phyloP scores from a whole-genome alignment of 306 rosid species.

The Ormosia emarginata region DNA sequence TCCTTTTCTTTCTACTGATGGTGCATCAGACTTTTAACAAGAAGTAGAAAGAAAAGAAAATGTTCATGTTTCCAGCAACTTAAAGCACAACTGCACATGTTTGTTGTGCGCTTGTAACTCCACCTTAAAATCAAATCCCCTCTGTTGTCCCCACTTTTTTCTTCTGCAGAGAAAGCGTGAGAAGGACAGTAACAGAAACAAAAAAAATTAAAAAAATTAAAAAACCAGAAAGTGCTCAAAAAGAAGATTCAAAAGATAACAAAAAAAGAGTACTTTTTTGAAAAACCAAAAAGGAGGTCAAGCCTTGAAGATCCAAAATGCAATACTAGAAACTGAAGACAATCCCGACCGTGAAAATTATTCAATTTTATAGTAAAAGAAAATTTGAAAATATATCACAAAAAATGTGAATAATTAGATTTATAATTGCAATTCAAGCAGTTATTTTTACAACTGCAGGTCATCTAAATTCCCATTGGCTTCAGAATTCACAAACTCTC shows the following conservation, averaged over 20 bases:
- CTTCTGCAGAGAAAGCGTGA: conserved; percentile 3
- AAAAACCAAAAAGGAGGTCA: background rate
- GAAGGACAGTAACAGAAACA: background rate
- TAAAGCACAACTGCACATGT: conserved; percentile 26
- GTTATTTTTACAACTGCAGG: too few relatives aligned
- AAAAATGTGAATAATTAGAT: too few relatives aligned
- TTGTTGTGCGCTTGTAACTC: conserved; percentile 26
- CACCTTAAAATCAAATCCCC: conserved; percentile 19
- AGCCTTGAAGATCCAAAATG: conserved; percentile 23
- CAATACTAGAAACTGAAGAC: background rate
- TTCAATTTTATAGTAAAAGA: too few relatives aligned
- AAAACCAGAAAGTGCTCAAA: background rate
- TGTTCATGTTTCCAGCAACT: background rate
- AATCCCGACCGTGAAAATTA: too few relatives aligned
- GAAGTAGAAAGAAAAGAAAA: background rate
- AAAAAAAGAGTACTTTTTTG: background rate
- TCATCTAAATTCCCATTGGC: background rate
- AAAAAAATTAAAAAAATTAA: background rate
- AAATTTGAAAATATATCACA: too few relatives aligned
- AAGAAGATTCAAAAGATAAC: conserved; percentile 13
- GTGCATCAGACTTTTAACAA: background rate
- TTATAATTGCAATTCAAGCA: too few relatives aligned
- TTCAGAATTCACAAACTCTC: background rate
- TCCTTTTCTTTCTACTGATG: background rate
- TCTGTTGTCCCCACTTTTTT: background rate